Conservation (phyloP, 2,329 filamentous ascomycete genomes). For the Neophaeococcomyces aloes region DNA sequence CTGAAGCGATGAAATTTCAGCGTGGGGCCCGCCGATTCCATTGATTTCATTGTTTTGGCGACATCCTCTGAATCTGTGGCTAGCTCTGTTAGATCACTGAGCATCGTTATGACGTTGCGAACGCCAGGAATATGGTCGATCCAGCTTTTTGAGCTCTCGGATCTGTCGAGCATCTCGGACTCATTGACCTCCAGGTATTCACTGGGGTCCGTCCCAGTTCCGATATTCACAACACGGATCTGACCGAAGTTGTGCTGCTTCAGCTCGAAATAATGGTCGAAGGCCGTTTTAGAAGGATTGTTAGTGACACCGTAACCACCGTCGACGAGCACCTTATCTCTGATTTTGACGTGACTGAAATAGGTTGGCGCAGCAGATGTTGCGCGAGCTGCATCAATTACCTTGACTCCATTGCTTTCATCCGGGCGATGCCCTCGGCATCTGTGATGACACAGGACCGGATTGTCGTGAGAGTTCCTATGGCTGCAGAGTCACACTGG, state of each 20-base stretch:
- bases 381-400: conserved; percentile 23
- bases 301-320: conserved; percentile 6
- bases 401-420: conserved; percentile 9
- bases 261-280: not conserved
- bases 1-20: not conserved
- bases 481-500: not conserved
- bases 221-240: not conserved
- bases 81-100: not conserved
- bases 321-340: conserved; percentile 7
- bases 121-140: not conserved
- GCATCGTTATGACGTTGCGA: not conserved
- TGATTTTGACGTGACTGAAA: conserved; percentile 22
- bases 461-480: not conserved
- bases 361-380: conserved; percentile 26
- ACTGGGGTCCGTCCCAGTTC: not conserved
- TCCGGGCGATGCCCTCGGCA: not conserved
- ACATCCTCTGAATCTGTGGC: not conserved
- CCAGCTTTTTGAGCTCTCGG: not conserved
- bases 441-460: not conserved
- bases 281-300: not conserved
- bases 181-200: not conserved
- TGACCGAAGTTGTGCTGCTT: not conserved
- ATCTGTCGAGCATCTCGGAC: not conserved
- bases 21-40: not conserved
- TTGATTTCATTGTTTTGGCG: not conserved